phyloP scores from a whole-genome alignment of 768 basidiomycete species.

The Mrakia frigida region DNA sequence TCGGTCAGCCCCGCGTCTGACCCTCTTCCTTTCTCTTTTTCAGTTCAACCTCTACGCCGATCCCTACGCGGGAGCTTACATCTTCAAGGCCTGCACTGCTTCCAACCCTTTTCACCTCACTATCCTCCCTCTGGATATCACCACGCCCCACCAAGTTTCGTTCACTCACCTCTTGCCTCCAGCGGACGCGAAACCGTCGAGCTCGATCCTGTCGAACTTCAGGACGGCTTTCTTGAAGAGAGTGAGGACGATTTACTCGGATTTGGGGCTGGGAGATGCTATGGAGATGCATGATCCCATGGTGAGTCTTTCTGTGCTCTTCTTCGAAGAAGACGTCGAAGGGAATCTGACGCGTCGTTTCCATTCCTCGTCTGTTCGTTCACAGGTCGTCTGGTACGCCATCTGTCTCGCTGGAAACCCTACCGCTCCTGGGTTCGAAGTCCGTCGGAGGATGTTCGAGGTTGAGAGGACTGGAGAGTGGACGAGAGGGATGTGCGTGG shows the following conservation, averaged over 20 bases:
- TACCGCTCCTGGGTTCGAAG: conserved; percentile 54
- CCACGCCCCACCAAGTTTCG: conserved; percentile 69
- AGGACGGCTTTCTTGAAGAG: conserved; percentile 73
- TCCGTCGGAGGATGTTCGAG: conserved; percentile 55
- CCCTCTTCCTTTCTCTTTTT: not conserved
- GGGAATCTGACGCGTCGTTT: not conserved
- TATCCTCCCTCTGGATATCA: conserved; percentile 73
- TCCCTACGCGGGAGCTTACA: conserved; percentile 70
- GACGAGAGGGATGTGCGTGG: conserved; percentile 80
- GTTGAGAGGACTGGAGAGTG: conserved; percentile 70
- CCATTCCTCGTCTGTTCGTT: not conserved
- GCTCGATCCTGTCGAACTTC: conserved; percentile 49
- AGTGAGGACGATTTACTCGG: conserved; percentile 68
- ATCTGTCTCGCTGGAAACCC: conserved; percentile 51
- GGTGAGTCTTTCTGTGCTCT: conserved; percentile 13
- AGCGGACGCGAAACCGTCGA: conserved; percentile 52
- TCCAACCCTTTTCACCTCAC: conserved; percentile 36
- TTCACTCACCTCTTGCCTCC: conserved; percentile 52
- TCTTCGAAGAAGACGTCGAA: too few relatives aligned
- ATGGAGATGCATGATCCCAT: conserved; percentile 89
- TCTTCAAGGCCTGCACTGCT: conserved; percentile 44
- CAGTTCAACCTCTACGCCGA: conserved; percentile 52
- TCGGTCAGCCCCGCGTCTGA: conserved; percentile 13
- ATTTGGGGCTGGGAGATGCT: conserved; percentile 67
- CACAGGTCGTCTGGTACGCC: conserved; percentile 72